These are phyloP conservation scores for Globisporangium takayamanum DNA, from an alignment of 352 stramenopile species.

Conservation along the genomic window DNA sequence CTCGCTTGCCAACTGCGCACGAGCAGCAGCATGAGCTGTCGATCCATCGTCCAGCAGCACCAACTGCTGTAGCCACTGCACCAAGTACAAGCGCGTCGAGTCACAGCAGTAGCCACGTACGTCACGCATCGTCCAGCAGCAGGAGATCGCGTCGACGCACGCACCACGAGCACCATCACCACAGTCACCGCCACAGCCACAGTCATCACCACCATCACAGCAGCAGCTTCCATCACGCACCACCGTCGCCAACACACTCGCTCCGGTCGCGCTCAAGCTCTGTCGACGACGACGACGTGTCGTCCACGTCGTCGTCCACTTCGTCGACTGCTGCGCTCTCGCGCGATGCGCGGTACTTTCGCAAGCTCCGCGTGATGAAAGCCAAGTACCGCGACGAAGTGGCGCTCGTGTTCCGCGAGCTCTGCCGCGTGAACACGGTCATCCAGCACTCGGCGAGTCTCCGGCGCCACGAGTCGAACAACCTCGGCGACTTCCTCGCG, in stretches of 20 bases:
- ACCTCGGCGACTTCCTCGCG: conserved; percentile 70
- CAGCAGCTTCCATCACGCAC: background rate
- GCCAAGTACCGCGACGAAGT: conserved; percentile 74
- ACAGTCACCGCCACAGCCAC: background rate
- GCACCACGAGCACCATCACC: too few species aligned
- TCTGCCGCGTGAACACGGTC: conserved; percentile 74
- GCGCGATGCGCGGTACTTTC: conserved; percentile 62
- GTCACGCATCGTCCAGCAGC: conserved; percentile 11
- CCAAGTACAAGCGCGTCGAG: background rate
- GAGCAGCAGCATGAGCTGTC: background rate
- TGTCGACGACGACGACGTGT: background rate
- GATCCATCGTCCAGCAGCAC: background rate
- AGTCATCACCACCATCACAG: background rate
- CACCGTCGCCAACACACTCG: background rate
- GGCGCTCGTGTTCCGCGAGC: conserved; percentile 69
- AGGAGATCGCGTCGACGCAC: conserved; percentile 7
- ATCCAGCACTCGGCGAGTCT: conserved; percentile 75
- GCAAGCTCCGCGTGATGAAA: conserved; percentile 63
- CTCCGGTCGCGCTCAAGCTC: conserved; percentile 1
- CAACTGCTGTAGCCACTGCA: background rate
- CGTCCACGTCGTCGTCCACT: background rate
- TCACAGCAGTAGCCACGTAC: conserved; percentile 12
- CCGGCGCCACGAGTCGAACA: conserved; percentile 73
- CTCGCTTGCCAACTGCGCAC: conserved; percentile 4
- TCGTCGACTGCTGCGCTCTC: background rate